phyloP scores from a whole-genome alignment of 2,329 filamentous ascomycete species.

The Exophiala xenobiotica region DNA sequence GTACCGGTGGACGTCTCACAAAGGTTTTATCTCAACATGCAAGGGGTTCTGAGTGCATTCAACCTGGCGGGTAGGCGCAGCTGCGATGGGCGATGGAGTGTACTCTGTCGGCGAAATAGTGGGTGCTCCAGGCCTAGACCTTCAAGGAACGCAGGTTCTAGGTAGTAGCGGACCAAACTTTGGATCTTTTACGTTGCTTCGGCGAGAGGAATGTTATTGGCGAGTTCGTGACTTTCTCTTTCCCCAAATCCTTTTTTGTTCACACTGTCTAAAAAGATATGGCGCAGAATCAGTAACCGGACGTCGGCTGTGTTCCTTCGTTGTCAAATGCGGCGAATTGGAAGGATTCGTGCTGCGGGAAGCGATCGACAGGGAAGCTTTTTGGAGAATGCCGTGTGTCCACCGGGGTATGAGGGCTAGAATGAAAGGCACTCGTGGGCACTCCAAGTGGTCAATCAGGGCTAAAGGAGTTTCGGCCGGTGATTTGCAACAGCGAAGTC shows the following conservation, averaged over 20 bases:
- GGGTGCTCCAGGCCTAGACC: conserved; percentile 14
- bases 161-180: not conserved
- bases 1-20: conserved; percentile 11
- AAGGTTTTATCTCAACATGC: not conserved
- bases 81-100: not conserved
- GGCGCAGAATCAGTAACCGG: not conserved
- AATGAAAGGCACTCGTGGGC: not conserved
- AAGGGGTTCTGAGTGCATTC: conserved; percentile 9
- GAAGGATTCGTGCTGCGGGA: not conserved
- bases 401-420: not conserved
- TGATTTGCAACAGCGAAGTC: not conserved
- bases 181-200: conserved; percentile 2
- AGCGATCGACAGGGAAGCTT: not conserved
- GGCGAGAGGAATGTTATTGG: not conserved
- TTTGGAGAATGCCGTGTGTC: not conserved
- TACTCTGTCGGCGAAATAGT: conserved; percentile 1
- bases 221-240: not conserved
- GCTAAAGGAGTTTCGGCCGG: not conserved
- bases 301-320: not conserved
- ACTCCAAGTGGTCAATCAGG: not conserved
- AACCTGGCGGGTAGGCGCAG: conserved; percentile 10
- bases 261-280: not conserved
- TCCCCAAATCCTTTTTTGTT: not conserved
- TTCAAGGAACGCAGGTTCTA: conserved; percentile 11
- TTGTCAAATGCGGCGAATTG: not conserved